Conservation (phyloP, 352 stramenopile species). For the Globisporangium perplexum region DNA sequence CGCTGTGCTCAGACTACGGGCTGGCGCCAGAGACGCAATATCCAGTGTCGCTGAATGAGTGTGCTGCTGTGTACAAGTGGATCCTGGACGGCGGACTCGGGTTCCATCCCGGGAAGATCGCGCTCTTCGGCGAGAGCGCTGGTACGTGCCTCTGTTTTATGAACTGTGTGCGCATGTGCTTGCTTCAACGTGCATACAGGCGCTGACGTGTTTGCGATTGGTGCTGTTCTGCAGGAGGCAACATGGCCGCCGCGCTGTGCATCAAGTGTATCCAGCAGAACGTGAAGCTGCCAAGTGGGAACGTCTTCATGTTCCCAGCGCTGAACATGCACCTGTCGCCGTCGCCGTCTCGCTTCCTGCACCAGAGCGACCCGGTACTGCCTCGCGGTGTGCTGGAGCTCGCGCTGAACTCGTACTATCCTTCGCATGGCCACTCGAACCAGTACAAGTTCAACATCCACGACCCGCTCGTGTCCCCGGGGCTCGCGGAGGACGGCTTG, state of each 20-base stretch:
- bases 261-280: conserved; percentile 81
- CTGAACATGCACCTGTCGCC: conserved; percentile 86
- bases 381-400: conserved; percentile 77
- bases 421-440: conserved; percentile 71
- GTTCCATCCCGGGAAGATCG: conserved; percentile 61
- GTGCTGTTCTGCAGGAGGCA: conserved; percentile 51
- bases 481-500: conserved; percentile 67
- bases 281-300: conserved; percentile 62
- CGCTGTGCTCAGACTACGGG: conserved; percentile 53
- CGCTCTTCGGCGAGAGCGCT: conserved; percentile 81
- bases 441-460: conserved; percentile 89
- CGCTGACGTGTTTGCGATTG: neutral
- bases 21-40: conserved; percentile 82
- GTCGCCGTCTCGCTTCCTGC: conserved; percentile 82
- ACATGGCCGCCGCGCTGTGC: conserved; percentile 79
- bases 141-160: conserved; percentile 23
- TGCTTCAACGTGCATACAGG: neutral
- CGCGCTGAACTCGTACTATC: conserved; percentile 82
- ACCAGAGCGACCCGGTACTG: conserved; percentile 84
- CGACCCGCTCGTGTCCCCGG: conserved; percentile 81
- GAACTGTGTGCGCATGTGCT: neutral
- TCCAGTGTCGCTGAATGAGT: conserved; percentile 71
- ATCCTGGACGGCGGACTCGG: conserved; percentile 64
- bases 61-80: conserved; percentile 83
- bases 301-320: conserved; percentile 88